These are phyloP conservation scores for Xerocomus potaroensis DNA, from an alignment of 768 basidiomycete species.

Conservation along the genomic window DNA sequence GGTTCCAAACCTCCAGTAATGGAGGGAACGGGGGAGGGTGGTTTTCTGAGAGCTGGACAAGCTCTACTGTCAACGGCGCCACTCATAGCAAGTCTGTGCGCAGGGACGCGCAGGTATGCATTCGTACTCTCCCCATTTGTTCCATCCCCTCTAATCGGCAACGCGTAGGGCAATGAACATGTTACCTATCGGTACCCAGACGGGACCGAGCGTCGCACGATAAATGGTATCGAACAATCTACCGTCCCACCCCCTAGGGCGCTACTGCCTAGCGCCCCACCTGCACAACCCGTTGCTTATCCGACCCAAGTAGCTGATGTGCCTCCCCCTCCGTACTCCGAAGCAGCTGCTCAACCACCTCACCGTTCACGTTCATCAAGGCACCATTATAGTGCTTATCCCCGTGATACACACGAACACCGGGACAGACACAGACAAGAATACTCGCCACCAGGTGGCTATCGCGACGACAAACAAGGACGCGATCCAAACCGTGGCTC, in stretches of 20 bases:
- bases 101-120: slow-evolving; percentile 55
- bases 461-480: slow-evolving; percentile 5
- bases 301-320: background rate
- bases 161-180: slow-evolving; percentile 68
- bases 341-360: slow-evolving; percentile 8
- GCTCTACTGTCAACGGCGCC: slow-evolving; percentile 61
- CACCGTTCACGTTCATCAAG: slow-evolving; percentile 18
- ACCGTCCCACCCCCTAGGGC: slow-evolving; percentile 10
- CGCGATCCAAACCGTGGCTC: slow-evolving; percentile 6
- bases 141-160: background rate
- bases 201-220: slow-evolving; percentile 57
- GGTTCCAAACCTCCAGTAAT: slow-evolving; percentile 10
- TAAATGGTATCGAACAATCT: slow-evolving; percentile 60
- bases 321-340: slow-evolving; percentile 22
- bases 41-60: slow-evolving; percentile 54
- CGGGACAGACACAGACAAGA: slow-evolving; percentile 13
- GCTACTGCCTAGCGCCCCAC: slow-evolving; percentile 5
- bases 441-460: slow-evolving; percentile 4
- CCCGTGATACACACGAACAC: slow-evolving; percentile 12
- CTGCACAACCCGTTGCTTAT: background rate
- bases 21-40: slow-evolving; percentile 28
- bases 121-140: background rate
- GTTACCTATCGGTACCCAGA: slow-evolving; percentile 61
- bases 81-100: slow-evolving; percentile 54
- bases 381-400: slow-evolving; percentile 8